Conservation (phyloP, 306 rosid genomes). For the Cucumis sativus region DNA sequence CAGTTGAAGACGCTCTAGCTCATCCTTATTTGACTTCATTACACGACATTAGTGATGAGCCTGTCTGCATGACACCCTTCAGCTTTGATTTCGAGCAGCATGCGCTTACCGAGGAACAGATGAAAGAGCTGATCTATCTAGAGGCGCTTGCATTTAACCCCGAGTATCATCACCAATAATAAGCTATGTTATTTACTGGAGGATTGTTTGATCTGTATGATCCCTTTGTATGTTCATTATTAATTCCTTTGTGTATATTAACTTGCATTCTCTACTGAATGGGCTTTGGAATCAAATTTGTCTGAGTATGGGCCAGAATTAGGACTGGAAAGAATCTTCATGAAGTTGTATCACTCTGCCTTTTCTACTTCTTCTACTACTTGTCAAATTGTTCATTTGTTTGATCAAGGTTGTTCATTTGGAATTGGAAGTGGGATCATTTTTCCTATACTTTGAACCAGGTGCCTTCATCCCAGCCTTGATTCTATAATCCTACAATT, state of each 20-base stretch:
- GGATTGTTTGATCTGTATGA: conserved; percentile 8
- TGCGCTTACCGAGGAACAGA: conserved; percentile 86
- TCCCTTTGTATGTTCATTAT: conserved; percentile 7
- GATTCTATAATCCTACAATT: background rate
- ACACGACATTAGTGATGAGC: conserved; percentile 97
- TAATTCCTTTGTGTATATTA: conserved; percentile 10
- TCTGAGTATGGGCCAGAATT: conserved; percentile 5
- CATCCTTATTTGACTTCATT: conserved; percentile 91
- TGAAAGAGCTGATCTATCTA: conserved; percentile 81
- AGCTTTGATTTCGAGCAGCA: conserved; percentile 97
- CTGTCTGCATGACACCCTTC: conserved; percentile 91
- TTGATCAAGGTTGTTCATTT: background rate
- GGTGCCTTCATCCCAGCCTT: background rate
- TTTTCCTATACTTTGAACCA: background rate
- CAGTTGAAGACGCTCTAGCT: conserved; percentile 90
- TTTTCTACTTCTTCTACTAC: background rate
- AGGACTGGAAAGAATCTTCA: conserved; percentile 8
- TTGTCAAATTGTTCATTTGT: background rate
- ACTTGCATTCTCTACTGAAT: conserved; percentile 1
- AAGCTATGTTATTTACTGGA: background rate
- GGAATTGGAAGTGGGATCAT: background rate
- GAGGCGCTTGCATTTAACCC: conserved; percentile 98
- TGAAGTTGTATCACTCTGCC: conserved; percentile 1
- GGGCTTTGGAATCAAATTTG: background rate
- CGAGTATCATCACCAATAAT: conserved; percentile 48